These are phyloP conservation scores for Cytospora piceae DNA, from an alignment of 2,329 filamentous ascomycete genomes.

Conservation along the genomic window DNA sequence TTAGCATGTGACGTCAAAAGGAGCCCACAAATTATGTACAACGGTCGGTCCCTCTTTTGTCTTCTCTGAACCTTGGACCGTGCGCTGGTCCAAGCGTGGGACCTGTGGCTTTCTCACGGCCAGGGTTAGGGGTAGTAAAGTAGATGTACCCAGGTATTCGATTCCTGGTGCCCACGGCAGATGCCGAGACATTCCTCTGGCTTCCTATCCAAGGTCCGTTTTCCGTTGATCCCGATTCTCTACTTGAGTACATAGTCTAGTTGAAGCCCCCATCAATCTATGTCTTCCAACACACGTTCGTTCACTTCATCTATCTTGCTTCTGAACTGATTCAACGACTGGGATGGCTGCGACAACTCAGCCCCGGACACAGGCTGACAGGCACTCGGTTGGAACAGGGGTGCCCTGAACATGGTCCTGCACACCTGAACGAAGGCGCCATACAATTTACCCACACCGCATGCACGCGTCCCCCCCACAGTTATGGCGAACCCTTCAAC, in stretches of 20 bases:
- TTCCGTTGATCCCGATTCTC: neutral
- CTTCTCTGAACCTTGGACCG: neutral
- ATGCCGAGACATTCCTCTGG: neutral
- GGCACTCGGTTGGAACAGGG: neutral
- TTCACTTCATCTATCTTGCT: neutral
- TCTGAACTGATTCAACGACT: neutral
- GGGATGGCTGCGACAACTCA: neutral
- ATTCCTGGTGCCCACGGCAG: neutral
- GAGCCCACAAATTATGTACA: neutral
- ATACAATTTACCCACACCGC: neutral
- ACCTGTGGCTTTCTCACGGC: too few species aligned
- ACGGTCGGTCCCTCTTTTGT: neutral
- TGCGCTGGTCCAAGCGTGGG: neutral
- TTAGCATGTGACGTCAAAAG: neutral
- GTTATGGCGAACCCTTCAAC: slow-evolving; percentile 2
- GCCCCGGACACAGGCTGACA: neutral
- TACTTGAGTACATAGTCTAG: neutral
- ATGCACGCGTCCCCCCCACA: neutral
- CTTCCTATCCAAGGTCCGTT: neutral
- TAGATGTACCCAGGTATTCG: too few species aligned
- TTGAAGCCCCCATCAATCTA: neutral
- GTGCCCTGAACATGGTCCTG: neutral
- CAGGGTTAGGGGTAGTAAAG: too few species aligned
- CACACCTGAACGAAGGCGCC: neutral
- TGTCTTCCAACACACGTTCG: neutral